Conservation (phyloP, 2,329 filamentous ascomycete species). For the Stachybotrys chlorohalonatus region DNA sequence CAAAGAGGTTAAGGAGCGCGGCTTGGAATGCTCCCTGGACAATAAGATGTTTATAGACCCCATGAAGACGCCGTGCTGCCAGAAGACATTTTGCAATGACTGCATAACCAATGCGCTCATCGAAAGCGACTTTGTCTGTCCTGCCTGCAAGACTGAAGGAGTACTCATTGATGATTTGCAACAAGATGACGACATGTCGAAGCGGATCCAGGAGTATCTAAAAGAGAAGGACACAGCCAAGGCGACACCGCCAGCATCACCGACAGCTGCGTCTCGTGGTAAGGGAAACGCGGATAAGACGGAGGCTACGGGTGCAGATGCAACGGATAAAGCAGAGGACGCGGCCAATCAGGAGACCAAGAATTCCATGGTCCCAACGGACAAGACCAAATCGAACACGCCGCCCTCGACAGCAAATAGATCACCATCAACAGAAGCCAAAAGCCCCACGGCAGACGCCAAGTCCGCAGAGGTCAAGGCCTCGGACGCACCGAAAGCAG, state of each 20-base stretch:
- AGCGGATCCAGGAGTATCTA: conserved; percentile 69
- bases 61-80: conserved; percentile 98
- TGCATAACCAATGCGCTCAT: conserved; percentile 99
- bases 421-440: conserved; percentile 10
- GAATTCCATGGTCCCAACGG: conserved; percentile 11
- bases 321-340: conserved; percentile 25
- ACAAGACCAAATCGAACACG: conserved; percentile 26
- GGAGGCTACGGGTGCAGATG: conserved; percentile 25
- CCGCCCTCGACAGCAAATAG: conserved; percentile 14
- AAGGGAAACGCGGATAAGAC: conserved; percentile 19
- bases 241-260: conserved; percentile 24
- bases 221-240: conserved; percentile 47
- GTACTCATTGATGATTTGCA: conserved; percentile 88
- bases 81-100: conserved; percentile 97
- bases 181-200: conserved; percentile 67
- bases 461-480: conserved; percentile 29
- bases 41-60: conserved; percentile 97
- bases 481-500: conserved; percentile 16
- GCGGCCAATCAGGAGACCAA: conserved; percentile 19
- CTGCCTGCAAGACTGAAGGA: conserved; percentile 81
- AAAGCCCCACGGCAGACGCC: conserved; percentile 17
- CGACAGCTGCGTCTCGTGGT: conserved; percentile 14
- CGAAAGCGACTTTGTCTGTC: conserved; percentile 95
- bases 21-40: conserved; percentile 90
- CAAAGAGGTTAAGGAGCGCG: conserved; percentile 80